These are phyloP conservation scores for Lyophyllum semitale DNA, from an alignment of 768 basidiomycete species.

Conservation along the genomic window DNA sequence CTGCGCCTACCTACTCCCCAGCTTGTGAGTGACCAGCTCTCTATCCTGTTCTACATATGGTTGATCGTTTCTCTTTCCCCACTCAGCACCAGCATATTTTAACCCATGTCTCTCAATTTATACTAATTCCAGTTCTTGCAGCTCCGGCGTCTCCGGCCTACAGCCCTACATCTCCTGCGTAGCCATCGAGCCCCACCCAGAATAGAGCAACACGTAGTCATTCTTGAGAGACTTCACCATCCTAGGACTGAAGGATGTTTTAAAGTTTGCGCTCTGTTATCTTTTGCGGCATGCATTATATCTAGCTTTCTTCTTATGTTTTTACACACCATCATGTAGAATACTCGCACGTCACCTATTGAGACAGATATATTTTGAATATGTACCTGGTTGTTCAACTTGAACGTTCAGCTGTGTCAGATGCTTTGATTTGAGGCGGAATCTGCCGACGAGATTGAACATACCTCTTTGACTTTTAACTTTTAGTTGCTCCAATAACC, in stretches of 20 bases:
- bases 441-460: too few relatives aligned
- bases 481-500: too few relatives aligned
- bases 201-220: slow-evolving; percentile 44
- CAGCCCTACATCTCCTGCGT: slow-evolving; percentile 82
- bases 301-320: slow-evolving; percentile 25
- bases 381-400: too few relatives aligned
- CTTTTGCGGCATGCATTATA: slow-evolving; percentile 25
- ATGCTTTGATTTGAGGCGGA: too few relatives aligned
- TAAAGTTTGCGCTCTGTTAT: slow-evolving; percentile 16
- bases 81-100: slow-evolving; percentile 70
- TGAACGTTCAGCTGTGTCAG: too few relatives aligned
- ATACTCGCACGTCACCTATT: slow-evolving; percentile 23
- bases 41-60: not conserved
- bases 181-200: slow-evolving; percentile 80
- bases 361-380: slow-evolving; percentile 19
- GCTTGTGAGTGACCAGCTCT: slow-evolving; percentile 60
- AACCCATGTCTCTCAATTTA: slow-evolving; percentile 5
- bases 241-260: slow-evolving; percentile 44
- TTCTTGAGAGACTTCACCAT: slow-evolving; percentile 50
- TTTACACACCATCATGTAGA: slow-evolving; percentile 29
- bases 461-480: too few relatives aligned
- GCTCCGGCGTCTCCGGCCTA: slow-evolving; percentile 86
- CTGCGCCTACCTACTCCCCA: slow-evolving; percentile 86
- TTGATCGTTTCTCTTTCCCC: slow-evolving; percentile 2
- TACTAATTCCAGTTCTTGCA: slow-evolving; percentile 28